These are phyloP conservation scores for Blastobotrys terrestris DNA, from an alignment of 805 yeast species.

Conservation along the genomic window DNA sequence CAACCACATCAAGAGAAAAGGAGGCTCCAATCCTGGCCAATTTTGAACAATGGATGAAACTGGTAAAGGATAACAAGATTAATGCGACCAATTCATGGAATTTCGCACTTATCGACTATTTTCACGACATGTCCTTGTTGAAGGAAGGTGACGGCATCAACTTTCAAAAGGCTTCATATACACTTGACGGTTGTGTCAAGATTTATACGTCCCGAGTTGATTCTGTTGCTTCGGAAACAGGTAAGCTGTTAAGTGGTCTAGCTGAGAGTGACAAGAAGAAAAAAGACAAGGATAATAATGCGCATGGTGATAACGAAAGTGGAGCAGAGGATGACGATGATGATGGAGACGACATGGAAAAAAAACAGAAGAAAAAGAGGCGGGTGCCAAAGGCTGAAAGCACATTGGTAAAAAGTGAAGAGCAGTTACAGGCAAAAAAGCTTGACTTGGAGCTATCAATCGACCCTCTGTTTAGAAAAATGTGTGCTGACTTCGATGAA, in stretches of 20 bases:
- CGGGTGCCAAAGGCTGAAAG: slow-evolving; percentile 21
- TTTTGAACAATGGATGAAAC: slow-evolving; percentile 75
- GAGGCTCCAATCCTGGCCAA: slow-evolving; percentile 29
- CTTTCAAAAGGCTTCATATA: slow-evolving; percentile 85
- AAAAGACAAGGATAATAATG: slow-evolving; percentile 12
- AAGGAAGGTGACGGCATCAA: slow-evolving; percentile 74
- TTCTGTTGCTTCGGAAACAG: slow-evolving; percentile 86
- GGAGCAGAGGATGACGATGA: slow-evolving; percentile 22
- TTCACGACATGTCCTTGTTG: slow-evolving; percentile 71
- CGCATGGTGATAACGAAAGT: slow-evolving; percentile 19
- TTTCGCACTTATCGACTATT: slow-evolving; percentile 84
- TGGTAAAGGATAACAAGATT: slow-evolving; percentile 80
- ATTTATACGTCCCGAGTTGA: slow-evolving; percentile 88
- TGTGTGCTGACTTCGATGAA: slow-evolving; percentile 41
- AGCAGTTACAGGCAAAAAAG: slow-evolving; percentile 27
- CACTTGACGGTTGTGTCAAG: slow-evolving; percentile 91
- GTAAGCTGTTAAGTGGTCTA: slow-evolving; percentile 70
- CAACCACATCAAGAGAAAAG: slow-evolving; percentile 2
- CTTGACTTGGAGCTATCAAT: slow-evolving; percentile 34
- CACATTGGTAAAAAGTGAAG: slow-evolving; percentile 28
- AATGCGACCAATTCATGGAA: slow-evolving; percentile 85
- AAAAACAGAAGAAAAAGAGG: slow-evolving; percentile 19
- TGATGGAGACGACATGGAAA: slow-evolving; percentile 31
- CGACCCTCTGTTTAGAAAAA: slow-evolving; percentile 38
- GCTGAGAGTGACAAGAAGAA: slow-evolving; percentile 34